Conservation (phyloP, 495 filamentous ascomycete genomes). For the Hypoxylon lenormandii region DNA sequence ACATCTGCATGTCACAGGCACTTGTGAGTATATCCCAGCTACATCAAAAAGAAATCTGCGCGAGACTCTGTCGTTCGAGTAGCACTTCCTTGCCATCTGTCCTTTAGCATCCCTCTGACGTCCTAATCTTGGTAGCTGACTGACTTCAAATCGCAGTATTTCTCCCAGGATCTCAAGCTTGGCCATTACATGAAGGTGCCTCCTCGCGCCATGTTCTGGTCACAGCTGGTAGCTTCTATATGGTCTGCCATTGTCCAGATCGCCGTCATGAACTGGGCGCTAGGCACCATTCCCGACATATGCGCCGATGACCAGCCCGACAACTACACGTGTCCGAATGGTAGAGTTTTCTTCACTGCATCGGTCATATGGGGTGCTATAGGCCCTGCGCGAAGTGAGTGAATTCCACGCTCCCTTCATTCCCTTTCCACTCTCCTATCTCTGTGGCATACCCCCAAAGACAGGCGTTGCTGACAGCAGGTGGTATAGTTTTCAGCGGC, state of each 20-base stretch:
- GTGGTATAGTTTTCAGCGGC: conserved; percentile 64
- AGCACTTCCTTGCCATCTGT: background rate
- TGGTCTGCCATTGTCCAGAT: conserved; percentile 75
- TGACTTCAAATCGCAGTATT: conserved; percentile 39
- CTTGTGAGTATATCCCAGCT: conserved; percentile 43
- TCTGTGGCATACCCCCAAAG: background rate
- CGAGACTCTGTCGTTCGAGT: background rate
- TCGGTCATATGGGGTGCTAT: conserved; percentile 66
- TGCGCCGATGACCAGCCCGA: conserved; percentile 69
- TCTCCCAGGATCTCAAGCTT: conserved; percentile 64
- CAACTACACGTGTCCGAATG: conserved; percentile 73
- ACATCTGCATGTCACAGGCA: conserved; percentile 71
- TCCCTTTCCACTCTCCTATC: too few species aligned
- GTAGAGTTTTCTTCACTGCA: conserved; percentile 73
- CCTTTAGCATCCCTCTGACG: background rate
- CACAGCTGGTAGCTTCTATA: conserved; percentile 72
- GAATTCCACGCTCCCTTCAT: too few species aligned
- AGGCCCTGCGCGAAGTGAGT: conserved; percentile 60
- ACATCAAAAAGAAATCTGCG: background rate
- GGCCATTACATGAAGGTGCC: conserved; percentile 81
- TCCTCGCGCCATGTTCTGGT: conserved; percentile 73
- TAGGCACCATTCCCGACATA: conserved; percentile 69
- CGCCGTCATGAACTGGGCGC: conserved; percentile 74
- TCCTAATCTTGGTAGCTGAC: background rate
- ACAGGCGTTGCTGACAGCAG: conserved; percentile 5